Percentiles rank a stretch among this genome's conserved stretches.
Evolutionary conservation across 305 asterid species (phyloP).

Genomic region (Ilex paraguariensis): DNA sequence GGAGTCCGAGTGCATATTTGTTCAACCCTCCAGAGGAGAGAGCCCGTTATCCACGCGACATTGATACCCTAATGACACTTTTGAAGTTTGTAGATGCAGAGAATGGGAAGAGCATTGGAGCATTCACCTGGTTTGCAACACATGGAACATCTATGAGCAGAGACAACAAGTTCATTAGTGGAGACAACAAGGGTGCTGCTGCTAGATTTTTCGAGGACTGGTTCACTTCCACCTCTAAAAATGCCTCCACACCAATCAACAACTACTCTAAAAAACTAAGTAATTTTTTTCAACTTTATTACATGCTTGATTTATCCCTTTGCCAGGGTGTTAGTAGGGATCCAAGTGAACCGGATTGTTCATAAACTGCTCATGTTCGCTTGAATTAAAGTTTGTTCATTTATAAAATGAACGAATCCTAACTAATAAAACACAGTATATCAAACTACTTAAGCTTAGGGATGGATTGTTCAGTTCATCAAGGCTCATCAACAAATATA

Average conservation of each 20-base stretch:
- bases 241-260: conserved; percentile 11
- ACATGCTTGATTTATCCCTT: too few species aligned
- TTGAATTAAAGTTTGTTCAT: too few species aligned
- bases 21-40: conserved; percentile 47
- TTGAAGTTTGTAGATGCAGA: conserved; percentile 43
- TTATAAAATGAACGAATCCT: too few species aligned
- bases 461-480: too few species aligned
- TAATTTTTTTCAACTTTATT: not conserved
- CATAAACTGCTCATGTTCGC: too few species aligned
- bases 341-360: too few species aligned
- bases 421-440: too few species aligned
- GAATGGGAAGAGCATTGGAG: conserved; percentile 35
- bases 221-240: conserved; percentile 22
- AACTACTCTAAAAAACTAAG: conserved; percentile 10
- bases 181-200: conserved; percentile 69
- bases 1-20: conserved; percentile 60
- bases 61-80: conserved; percentile 50
- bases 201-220: conserved; percentile 63
- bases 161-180: conserved; percentile 47
- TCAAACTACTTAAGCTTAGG: too few species aligned
- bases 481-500: too few species aligned
- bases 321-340: too few species aligned
- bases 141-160: conserved; percentile 67
- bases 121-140: conserved; percentile 55
- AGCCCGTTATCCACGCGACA: conserved; percentile 27